A percentile compares a stretch with the other conserved stretches of the same genome.
Evolutionary conservation across 371 early-diverging fungal genomes (phyloP).

Genomic region (Mucor saturninus): DNA sequence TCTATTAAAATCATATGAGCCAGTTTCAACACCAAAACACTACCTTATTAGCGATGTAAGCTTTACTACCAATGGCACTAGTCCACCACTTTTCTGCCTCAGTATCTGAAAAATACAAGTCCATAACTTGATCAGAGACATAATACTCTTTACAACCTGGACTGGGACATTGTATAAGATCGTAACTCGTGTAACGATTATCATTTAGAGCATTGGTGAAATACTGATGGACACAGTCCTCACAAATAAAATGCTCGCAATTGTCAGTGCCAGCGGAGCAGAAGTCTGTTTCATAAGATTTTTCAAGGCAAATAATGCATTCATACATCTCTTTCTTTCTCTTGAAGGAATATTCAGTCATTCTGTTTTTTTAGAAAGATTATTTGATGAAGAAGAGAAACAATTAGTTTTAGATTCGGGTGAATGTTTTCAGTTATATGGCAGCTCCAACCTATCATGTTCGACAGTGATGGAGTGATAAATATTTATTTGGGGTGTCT

Average conservation of each 20-base stretch:
- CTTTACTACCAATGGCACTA: conserved; percentile 2
- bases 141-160: conserved; percentile 9
- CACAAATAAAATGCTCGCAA: conserved; percentile 13
- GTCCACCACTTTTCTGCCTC: conserved; percentile 22
- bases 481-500: too few species aligned
- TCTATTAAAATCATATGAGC: not conserved
- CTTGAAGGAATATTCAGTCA: too few species aligned
- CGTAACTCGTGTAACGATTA: conserved; percentile 1
- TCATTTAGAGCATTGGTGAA: not conserved
- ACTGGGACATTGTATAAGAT: conserved; percentile 14
- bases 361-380: too few species aligned
- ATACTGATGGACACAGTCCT: conserved; percentile 16
- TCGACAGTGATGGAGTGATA: too few species aligned
- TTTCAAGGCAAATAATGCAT: too few species aligned
- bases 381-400: too few species aligned
- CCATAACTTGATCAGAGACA: not conserved
- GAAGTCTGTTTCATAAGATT: too few species aligned
- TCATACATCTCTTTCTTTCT: too few species aligned
- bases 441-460: too few species aligned
- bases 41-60: conserved; percentile 19
- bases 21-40: not conserved
- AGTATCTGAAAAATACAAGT: not conserved
- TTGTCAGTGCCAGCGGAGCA: not conserved
- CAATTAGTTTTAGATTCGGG: too few species aligned
- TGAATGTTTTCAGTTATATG: too few species aligned